Evolutionary conservation across 2,329 filamentous ascomycete genomes (phyloP).

Genomic region (Cytospora chrysosperma): DNA sequence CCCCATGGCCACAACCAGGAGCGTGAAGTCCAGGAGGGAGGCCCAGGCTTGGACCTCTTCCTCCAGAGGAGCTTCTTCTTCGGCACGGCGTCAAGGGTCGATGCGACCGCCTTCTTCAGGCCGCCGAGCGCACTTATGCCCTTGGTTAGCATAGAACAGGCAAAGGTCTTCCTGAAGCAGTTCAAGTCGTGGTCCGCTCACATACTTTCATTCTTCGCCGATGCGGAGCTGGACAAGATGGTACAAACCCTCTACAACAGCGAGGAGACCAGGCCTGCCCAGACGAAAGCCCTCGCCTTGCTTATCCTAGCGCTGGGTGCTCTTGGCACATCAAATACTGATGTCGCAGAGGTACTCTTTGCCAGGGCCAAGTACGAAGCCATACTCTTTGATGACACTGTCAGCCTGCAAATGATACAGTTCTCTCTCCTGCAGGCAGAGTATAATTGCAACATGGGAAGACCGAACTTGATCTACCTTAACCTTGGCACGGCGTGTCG

Average conservation of each 20-base stretch:
- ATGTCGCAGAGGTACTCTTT: constrained; percentile 30
- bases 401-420: constrained; percentile 35
- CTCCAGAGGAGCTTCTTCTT: constrained; percentile 35
- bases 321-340: constrained; percentile 28
- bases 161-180: constrained; percentile 24
- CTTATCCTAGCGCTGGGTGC: constrained; percentile 32
- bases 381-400: constrained; percentile 31
- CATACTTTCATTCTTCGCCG: constrained; percentile 27
- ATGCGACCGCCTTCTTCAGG: constrained; percentile 16
- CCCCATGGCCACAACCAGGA: constrained; percentile 22
- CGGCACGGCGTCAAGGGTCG: constrained; percentile 30
- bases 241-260: constrained; percentile 26
- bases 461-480: constrained; percentile 32
- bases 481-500: constrained; percentile 31
- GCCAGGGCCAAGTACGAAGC: constrained; percentile 30
- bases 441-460: constrained; percentile 32
- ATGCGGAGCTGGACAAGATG: constrained; percentile 28
- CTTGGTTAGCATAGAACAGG: constrained; percentile 24
- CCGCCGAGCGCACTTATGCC: constrained; percentile 11
- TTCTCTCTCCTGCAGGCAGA: constrained; percentile 30
- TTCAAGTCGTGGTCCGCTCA: constrained; percentile 26
- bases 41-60: constrained; percentile 32
- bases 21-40: constrained; percentile 29
- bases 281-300: constrained; percentile 28
- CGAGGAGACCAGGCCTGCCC: constrained; percentile 23